phyloP scores from a whole-genome alignment of 2,329 filamentous ascomycete species.

The Mycosphaerella arachidis region DNA sequence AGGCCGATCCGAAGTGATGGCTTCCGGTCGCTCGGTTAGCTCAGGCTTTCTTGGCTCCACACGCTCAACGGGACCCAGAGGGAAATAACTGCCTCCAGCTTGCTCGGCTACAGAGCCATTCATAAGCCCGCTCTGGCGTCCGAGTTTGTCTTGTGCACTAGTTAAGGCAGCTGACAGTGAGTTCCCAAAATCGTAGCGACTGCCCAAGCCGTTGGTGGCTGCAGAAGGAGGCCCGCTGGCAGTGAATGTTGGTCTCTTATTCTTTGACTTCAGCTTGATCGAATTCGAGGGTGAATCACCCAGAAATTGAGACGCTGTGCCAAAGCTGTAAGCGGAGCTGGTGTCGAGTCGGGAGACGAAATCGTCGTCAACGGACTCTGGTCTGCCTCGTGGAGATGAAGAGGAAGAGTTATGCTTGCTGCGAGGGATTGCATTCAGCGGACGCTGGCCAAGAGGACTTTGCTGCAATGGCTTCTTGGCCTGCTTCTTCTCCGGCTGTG shows the following conservation, averaged over 20 bases:
- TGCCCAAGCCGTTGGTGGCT: slow-evolving; percentile 64
- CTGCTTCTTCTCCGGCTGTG: slow-evolving; percentile 28
- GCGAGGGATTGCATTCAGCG: slow-evolving; percentile 48
- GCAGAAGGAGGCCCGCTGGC: slow-evolving; percentile 44
- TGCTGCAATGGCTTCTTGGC: slow-evolving; percentile 19
- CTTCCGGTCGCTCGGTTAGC: slow-evolving; percentile 44
- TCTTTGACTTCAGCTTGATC: slow-evolving; percentile 66
- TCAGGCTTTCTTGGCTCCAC: slow-evolving; percentile 29
- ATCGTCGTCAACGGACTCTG: slow-evolving; percentile 60
- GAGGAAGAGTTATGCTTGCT: slow-evolving; percentile 45
- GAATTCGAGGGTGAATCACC: slow-evolving; percentile 55
- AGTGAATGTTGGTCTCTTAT: slow-evolving; percentile 58
- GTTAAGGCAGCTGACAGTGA: slow-evolving; percentile 80
- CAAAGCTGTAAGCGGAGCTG: slow-evolving; percentile 42
- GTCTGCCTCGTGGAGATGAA: slow-evolving; percentile 46
- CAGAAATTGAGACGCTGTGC: slow-evolving; percentile 40
- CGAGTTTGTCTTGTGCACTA: slow-evolving; percentile 61
- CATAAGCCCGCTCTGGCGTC: slow-evolving; percentile 51
- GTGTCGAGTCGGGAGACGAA: slow-evolving; percentile 58
- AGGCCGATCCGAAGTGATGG: slow-evolving; percentile 57
- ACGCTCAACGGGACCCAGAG: slow-evolving; percentile 30
- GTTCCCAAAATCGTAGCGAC: slow-evolving; percentile 93
- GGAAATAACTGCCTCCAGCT: slow-evolving; percentile 37
- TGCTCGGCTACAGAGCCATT: slow-evolving; percentile 36
- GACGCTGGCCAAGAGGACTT: slow-evolving; percentile 39